Evolutionary conservation across 441 rosid species (phyloP).

Genomic region (Euphorbia schlechtendalii): DNA sequence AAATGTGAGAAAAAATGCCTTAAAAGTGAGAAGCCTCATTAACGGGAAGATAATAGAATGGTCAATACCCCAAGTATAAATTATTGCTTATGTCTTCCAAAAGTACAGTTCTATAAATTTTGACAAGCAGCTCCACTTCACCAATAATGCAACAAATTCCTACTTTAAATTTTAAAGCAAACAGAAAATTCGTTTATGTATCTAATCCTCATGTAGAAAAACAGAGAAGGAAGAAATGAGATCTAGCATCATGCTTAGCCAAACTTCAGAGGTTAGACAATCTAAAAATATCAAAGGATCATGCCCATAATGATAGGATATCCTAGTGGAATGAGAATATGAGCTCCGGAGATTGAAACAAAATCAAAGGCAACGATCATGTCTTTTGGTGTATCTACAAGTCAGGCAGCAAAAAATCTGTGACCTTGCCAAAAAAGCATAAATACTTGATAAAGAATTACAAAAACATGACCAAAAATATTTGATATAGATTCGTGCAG

Average conservation of each 20-base stretch:
- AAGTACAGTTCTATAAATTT: neutral
- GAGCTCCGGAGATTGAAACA: neutral
- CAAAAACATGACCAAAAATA: neutral
- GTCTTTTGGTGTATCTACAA: no score
- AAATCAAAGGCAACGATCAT: no score
- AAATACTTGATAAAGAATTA: neutral
- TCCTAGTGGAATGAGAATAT: no score
- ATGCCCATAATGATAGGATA: no score
- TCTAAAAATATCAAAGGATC: no score
- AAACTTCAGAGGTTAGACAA: neutral
- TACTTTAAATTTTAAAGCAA: neutral
- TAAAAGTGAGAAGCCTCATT: no score
- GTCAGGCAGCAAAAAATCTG: neutral
- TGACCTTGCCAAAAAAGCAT: neutral
- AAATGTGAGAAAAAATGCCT: no score
- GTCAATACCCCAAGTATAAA: no score
- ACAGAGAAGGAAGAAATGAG: neutral
- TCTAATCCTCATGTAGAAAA: neutral
- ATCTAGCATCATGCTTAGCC: neutral
- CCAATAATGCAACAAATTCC: neutral
- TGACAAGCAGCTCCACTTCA: neutral
- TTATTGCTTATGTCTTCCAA: neutral
- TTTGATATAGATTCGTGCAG: no score
- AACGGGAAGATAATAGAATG: no score
- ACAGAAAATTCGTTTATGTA: neutral